phyloP scores from a whole-genome alignment of 768 basidiomycete species.

The Pseudohyphozyma bogoriensis region DNA sequence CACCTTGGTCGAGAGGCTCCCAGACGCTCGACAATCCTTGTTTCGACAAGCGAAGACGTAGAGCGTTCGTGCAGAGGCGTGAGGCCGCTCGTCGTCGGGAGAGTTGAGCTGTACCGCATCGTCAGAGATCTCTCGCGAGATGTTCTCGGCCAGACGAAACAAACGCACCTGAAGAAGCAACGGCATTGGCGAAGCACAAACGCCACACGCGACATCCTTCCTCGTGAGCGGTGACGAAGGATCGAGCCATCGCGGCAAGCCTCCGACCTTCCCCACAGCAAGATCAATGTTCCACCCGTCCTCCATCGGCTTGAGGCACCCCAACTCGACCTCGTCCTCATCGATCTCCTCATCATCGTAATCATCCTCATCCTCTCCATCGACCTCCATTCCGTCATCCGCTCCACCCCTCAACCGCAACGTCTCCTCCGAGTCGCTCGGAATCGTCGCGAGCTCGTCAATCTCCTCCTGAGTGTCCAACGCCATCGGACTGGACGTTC shows the following conservation, averaged over 20 bases:
- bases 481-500: constrained; percentile 2
- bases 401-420: constrained; percentile 13
- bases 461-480: constrained; percentile 4
- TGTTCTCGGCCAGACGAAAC: background rate
- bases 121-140: no score
- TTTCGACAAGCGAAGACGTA: constrained; percentile 28
- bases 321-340: constrained; percentile 42
- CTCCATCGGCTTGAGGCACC: constrained; percentile 45
- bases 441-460: background rate
- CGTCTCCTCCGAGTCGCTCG: background rate
- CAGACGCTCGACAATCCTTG: constrained; percentile 6
- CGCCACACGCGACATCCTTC: constrained; percentile 15
- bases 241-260: constrained; percentile 25
- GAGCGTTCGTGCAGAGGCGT: constrained; percentile 26
- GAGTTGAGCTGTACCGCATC: constrained; percentile 22
- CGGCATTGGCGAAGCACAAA: constrained; percentile 20
- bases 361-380: constrained; percentile 10
- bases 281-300: constrained; percentile 35
- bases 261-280: constrained; percentile 30
- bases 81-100: constrained; percentile 27
- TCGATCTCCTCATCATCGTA: constrained; percentile 46
- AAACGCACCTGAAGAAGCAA: constrained; percentile 22
- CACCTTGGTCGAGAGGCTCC: background rate
- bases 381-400: constrained; percentile 3
- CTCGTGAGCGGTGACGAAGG: constrained; percentile 15